A percentile compares a stretch with the other conserved stretches of the same genome.
Conservation (phyloP, 2,329 filamentous ascomycete species). For the Fusarium nurragi region DNA sequence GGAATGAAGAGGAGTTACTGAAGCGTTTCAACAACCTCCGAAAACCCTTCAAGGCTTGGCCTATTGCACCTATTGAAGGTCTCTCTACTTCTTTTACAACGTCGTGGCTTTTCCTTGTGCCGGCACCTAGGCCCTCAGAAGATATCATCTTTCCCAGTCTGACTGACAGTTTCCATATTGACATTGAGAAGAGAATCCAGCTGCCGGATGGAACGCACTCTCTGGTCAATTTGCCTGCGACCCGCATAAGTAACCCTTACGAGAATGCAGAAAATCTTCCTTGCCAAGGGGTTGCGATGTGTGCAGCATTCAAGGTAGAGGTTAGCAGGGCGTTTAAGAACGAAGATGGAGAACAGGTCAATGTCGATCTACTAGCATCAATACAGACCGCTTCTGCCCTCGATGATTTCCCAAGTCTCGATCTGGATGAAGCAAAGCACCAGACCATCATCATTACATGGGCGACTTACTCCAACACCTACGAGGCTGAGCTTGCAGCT, state of each 20-base stretch:
- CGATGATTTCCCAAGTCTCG: constrained; percentile 27
- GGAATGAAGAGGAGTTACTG: constrained; percentile 45
- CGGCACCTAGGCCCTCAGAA: constrained; percentile 29
- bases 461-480: constrained; percentile 44
- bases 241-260: constrained; percentile 47
- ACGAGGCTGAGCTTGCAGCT: constrained; percentile 49
- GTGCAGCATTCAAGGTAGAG: constrained; percentile 49
- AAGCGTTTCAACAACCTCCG: constrained; percentile 42
- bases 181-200: constrained; percentile 39
- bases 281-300: constrained; percentile 23
- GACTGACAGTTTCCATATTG: constrained; percentile 44
- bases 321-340: constrained; percentile 46
- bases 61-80: constrained; percentile 45
- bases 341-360: constrained; percentile 34
- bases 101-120: constrained; percentile 49
- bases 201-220: constrained; percentile 36
- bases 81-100: constrained; percentile 44
- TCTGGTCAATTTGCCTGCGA: constrained; percentile 40
- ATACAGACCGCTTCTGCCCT: constrained; percentile 66
- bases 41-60: constrained; percentile 42
- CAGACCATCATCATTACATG: constrained; percentile 44
- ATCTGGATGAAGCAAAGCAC: constrained; percentile 16
- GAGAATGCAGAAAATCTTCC: constrained; percentile 28
- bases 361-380: constrained; percentile 67
- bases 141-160: constrained; percentile 42